Evolutionary conservation across 768 basidiomycete genomes (phyloP), one percentile per base, ranked within the genome.

Genomic region (Clitopilus passeckerianus): DNA sequence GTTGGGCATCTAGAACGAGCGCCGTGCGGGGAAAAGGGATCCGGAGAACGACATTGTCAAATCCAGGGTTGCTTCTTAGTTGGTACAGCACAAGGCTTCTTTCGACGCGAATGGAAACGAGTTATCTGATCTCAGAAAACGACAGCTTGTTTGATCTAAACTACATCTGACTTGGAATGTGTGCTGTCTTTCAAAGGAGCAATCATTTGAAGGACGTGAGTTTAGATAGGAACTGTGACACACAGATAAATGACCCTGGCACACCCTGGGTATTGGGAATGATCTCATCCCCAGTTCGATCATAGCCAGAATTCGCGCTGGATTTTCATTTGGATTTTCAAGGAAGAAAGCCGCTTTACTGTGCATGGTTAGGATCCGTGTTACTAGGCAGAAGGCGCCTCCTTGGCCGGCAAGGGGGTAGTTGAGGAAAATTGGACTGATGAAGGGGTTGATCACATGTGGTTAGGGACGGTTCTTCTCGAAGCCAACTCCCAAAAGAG

Each of bases 391-490:
- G 10, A 30, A 30, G 27, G 37, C 37, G n/a, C 37, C 37, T 41
- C n/a, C 72, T 72, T 61, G 57, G 73, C 30, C 74, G 74, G 63
- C 61, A 67, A 44, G 43, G 63, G 35, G 50, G 53, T 27, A 64
- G 61, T 37, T 58, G 53, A 14, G 61, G 9, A 56, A 57, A 27
- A 56, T 58, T 12, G 65, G 60, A 33, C 63, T 41, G 37, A 64
- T 55, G 61, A 65, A n/a, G 67, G 61, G 14, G 60, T 78, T 44
- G 86, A 88, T 70, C 79, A 80, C 27, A 82, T 86, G 59, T 85
- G 87, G 70, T 73, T 89, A n/a, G 81, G 78, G 20, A 89, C 87
- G 86, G 12, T 41, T n/a, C 37, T 41, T 41, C 37, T 14, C 12
- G 37, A 41, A 41, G n/a, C 37, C 14, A n/a, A 41, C n/a, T 41